phyloP scores from a whole-genome alignment of 805 yeast species.

The Hanseniaspora guilliermondii region DNA sequence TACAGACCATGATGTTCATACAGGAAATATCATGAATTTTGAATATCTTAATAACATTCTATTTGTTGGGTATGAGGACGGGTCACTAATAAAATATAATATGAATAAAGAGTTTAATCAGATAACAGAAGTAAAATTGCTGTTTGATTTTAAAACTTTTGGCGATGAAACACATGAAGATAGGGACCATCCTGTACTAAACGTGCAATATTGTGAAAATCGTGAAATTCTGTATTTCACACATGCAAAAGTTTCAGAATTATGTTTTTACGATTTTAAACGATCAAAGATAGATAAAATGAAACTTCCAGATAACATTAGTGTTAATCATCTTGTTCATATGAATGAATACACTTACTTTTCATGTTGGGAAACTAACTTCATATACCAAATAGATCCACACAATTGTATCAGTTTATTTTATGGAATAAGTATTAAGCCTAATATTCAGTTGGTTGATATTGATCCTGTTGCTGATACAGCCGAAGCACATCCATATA shows the following conservation, averaged over 20 bases:
- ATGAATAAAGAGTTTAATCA: neutral
- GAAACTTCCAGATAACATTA: neutral
- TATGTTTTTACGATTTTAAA: neutral
- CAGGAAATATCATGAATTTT: constrained; percentile 11
- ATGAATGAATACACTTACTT: neutral
- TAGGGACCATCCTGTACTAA: constrained; percentile 10
- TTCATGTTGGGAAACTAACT: constrained; percentile 5
- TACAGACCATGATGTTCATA: neutral
- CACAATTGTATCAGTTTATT: neutral
- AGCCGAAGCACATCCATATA: neutral
- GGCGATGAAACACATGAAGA: neutral
- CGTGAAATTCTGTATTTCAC: neutral
- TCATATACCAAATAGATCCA: neutral
- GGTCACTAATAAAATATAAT: neutral
- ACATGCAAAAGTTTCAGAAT: neutral
- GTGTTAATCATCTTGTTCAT: neutral
- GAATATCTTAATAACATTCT: neutral
- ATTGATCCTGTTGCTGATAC: constrained; percentile 9
- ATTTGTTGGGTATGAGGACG: constrained; percentile 11
- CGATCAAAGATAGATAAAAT: neutral
- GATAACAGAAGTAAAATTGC: neutral
- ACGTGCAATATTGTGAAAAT: neutral
- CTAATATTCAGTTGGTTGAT: constrained; percentile 10
- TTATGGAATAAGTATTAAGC: neutral
- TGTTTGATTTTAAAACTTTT: neutral